phyloP scores from a whole-genome alignment of 441 rosid genomes.

The Hura crepitans region DNA sequence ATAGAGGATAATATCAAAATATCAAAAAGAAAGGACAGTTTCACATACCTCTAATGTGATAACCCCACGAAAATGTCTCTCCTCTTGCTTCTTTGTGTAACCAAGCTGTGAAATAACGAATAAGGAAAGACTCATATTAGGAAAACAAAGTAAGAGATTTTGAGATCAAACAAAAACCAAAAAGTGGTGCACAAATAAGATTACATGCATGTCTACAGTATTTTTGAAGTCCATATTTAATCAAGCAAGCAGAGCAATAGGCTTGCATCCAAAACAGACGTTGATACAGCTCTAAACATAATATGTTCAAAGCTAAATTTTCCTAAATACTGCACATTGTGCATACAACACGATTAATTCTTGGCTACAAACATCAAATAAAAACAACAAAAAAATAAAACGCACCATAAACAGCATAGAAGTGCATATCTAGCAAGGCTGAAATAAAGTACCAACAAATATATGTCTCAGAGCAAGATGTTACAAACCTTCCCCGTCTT shows the following conservation, averaged over 20 bases:
- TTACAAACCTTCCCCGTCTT: constrained; percentile 85
- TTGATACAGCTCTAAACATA: not conserved
- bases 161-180: not conserved
- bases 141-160: not conserved
- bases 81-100: constrained; percentile 94
- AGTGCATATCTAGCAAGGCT: not conserved
- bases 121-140: not conserved
- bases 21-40: too few relatives aligned
- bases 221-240: not conserved
- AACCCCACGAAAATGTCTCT: constrained; percentile 86
- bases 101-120: constrained; percentile 62
- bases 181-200: not conserved
- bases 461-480: not conserved
- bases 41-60: constrained; percentile 74
- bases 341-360: not conserved
- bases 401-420: not conserved
- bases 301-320: not conserved
- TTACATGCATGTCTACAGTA: not conserved
- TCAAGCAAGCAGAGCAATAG: not conserved
- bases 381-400: not conserved
- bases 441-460: not conserved
- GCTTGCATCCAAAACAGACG: not conserved
- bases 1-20: too few relatives aligned
- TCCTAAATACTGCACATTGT: not conserved
- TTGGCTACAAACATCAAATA: not conserved